Percentiles rank a stretch among this genome's conserved stretches.
Conservation (phyloP, 805 yeast species). For the Candida xiaguanensis region DNA sequence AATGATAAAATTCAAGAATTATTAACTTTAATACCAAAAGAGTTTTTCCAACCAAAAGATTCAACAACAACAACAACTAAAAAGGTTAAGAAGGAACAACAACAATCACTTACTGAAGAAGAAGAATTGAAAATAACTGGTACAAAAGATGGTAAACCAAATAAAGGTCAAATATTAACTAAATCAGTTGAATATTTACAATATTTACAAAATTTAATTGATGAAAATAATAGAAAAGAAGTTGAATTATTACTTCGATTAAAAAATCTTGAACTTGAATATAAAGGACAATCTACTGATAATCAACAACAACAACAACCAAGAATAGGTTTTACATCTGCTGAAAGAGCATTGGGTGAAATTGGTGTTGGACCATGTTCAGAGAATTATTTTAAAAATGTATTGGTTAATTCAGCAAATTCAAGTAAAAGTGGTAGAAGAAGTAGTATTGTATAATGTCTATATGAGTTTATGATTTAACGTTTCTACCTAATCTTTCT, state of each 20-base stretch:
- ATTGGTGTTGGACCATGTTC: slow-evolving; percentile 84
- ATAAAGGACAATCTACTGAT: slow-evolving; percentile 22
- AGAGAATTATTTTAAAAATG: slow-evolving; percentile 30
- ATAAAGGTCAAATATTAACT: slow-evolving; percentile 76
- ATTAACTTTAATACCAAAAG: slow-evolving; percentile 33
- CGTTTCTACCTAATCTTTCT: slow-evolving; percentile 35
- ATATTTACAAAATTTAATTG: slow-evolving; percentile 65
- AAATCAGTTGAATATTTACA: slow-evolving; percentile 73
- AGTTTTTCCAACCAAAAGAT: slow-evolving; percentile 27
- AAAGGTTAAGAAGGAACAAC: slow-evolving; percentile 8
- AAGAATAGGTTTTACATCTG: slow-evolving; percentile 59
- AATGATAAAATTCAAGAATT: slow-evolving; percentile 45
- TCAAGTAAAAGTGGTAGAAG: slow-evolving; percentile 21
- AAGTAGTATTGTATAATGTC: slow-evolving; percentile 13
- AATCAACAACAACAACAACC: slow-evolving; percentile 33
- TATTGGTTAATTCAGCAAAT: slow-evolving; percentile 21
- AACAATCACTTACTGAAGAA: slow-evolving; percentile 14
- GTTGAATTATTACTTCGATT: slow-evolving; percentile 65
- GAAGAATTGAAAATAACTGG: slow-evolving; percentile 40
- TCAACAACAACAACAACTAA: no score
- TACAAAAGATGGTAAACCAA: slow-evolving; percentile 80
- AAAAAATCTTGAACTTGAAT: slow-evolving; percentile 46
- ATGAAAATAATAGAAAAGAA: slow-evolving; percentile 73
- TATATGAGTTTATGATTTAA: slow-evolving; percentile 1
- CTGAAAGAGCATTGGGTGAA: slow-evolving; percentile 69